phyloP scores from a whole-genome alignment of 1,284 basidiomycete genomes.

The Trichosporon inkin region DNA sequence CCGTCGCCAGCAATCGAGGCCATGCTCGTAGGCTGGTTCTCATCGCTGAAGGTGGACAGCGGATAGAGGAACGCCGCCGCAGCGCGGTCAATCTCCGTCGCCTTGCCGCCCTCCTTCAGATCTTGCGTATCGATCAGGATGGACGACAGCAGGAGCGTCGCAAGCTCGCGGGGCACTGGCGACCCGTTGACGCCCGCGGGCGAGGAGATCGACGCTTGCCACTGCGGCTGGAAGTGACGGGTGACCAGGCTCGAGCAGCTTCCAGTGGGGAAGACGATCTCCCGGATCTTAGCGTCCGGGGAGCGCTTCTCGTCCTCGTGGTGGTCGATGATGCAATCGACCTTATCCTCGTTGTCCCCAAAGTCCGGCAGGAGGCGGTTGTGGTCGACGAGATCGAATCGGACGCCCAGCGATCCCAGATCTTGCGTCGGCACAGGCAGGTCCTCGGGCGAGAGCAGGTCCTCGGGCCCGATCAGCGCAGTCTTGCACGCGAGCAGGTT shows the following conservation, averaged over 20 bases:
- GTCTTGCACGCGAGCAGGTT: conserved; percentile 70
- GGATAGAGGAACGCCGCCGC: conserved; percentile 60
- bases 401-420: conserved; percentile 56
- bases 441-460: conserved; percentile 47
- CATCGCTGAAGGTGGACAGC: conserved; percentile 26
- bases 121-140: conserved; percentile 80
- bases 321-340: conserved; percentile 85
- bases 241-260: conserved; percentile 76
- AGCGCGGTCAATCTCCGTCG: conserved; percentile 59
- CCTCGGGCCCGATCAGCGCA: conserved; percentile 60
- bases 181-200: conserved; percentile 36
- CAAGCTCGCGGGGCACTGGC: conserved; percentile 55
- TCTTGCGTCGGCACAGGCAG: conserved; percentile 38
- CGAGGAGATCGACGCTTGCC: conserved; percentile 29
- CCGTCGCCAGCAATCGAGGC: conserved; percentile 2
- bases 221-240: conserved; percentile 52
- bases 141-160: conserved; percentile 70
- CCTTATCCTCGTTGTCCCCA: conserved; percentile 48
- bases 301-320: conserved; percentile 79
- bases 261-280: conserved; percentile 61
- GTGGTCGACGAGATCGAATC: conserved; percentile 83
- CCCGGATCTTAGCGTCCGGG: conserved; percentile 60
- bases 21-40: background rate
- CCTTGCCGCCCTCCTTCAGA: conserved; percentile 70
- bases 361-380: conserved; percentile 65